Base-by-base conservation (phyloP, 805 yeast genomes). In the Barnettozyma populi region DNA sequence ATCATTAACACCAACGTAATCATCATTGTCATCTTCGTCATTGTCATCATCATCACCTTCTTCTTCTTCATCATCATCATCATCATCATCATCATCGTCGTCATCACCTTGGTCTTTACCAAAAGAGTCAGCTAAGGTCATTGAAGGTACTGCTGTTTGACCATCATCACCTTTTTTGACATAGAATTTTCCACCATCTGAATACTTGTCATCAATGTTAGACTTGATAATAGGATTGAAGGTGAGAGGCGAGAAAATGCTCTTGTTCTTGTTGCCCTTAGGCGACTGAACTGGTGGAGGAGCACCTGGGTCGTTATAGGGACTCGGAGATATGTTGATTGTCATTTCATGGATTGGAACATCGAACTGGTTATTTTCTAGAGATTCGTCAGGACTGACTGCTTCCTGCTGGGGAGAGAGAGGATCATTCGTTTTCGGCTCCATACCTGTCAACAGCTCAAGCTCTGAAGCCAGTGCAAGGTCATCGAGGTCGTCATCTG, bases 121-220 rank as follows among this genome's bases (percentile, higher is more conserved):
- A 21, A 52, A 45, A 9, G 36, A 41, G 7, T 56, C 57, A 36
- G 43, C 50, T 2, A 56, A 34, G 4, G 48, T 24, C 19, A 51
- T 18, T 5, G 49, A 46, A 3, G 60, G 57, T 5, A 49, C 43
- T 2, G 47, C 45, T 20, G 55, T 50, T 8, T 70, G 66, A 31
- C 54, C 53, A 1, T 36, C 37, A 8, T 57, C 57, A 5, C 49
- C 5, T 35, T 43, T 5, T 57, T 50, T 39, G 14, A 86, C 87
- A 60, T 82, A 90, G 61, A 86, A 92, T 59, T 90, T 86, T 2
- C 99, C 99, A 6, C 99, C 99, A 53, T 76, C 75, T 11, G 84
- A 83, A 58, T 92, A 92, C 59, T 92, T 92, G 48, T 86, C 80
- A 61, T 92, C 98, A 36, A 92, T 82, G 49, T 78, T 80, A 41